phyloP scores from a whole-genome alignment of 2,329 filamentous ascomycete genomes.

The Myriosclerotinia curreyana region DNA sequence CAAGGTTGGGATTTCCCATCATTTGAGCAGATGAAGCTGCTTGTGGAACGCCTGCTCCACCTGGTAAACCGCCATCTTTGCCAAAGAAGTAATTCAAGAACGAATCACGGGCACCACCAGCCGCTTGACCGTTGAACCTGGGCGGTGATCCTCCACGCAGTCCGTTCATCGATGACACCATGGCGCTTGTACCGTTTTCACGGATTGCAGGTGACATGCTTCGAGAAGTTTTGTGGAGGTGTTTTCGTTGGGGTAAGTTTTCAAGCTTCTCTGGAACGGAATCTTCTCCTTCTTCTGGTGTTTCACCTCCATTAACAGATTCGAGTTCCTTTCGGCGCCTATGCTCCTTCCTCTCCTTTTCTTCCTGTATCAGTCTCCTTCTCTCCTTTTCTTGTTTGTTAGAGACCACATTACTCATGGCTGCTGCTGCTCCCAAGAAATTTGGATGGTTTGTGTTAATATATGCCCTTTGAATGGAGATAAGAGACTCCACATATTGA shows the following conservation, averaged over 20 bases:
- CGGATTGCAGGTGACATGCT: constrained; percentile 81
- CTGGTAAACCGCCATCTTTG: constrained; percentile 70
- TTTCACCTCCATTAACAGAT: constrained; percentile 66
- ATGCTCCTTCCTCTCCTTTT: constrained; percentile 81
- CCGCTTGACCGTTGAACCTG: constrained; percentile 56
- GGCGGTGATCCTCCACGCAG: constrained; percentile 59
- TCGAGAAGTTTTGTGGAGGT: constrained; percentile 53
- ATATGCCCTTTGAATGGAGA: constrained; percentile 95
- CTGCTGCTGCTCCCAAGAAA: constrained; percentile 92
- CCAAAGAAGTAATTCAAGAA: constrained; percentile 99
- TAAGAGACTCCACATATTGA: constrained; percentile 90
- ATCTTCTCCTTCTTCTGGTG: constrained; percentile 58
- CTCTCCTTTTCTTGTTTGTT: constrained; percentile 94
- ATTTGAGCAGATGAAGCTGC: constrained; percentile 32
- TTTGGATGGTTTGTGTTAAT: constrained; percentile 99
- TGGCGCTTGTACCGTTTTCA: constrained; percentile 59
- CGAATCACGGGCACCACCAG: constrained; percentile 72
- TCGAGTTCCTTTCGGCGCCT: constrained; percentile 79
- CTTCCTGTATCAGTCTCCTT: constrained; percentile 73
- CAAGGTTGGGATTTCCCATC: constrained; percentile 41
- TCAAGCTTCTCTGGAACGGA: constrained; percentile 50
- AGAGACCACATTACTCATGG: constrained; percentile 94
- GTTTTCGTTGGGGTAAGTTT: constrained; percentile 57
- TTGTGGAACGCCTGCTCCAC: constrained; percentile 41
- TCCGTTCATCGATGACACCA: constrained; percentile 67